Evolutionary conservation across 345 rosid species (phyloP), one percentile per base, ranked within the genome.

Genomic region (Arabis hirsuta): DNA sequence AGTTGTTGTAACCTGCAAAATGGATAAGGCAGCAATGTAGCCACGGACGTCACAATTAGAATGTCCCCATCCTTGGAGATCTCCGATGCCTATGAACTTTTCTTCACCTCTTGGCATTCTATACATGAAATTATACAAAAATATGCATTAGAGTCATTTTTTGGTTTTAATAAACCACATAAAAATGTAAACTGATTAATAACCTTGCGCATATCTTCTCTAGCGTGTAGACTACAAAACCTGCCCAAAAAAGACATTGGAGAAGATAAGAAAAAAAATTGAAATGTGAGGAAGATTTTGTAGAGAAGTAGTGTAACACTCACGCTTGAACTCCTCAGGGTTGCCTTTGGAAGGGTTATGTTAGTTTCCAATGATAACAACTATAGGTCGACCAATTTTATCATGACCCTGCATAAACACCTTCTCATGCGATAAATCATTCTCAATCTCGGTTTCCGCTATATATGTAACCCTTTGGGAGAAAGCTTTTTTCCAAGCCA

Each of bases 11-110:
- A 89, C 98, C 98, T 94, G 99, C 80, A 94, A 73, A 65, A 78
- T 88, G 6, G 95, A 81, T 20, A 91, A 81, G 48, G 87, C 76
- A 27, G 90, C 91, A 22, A 95, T 0, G 62, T 89, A 87, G 51
- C 93, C 97, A 6, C 90, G 89, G 68, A 89, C 58, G 62, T 95
- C 97, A 19, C 96, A 82, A 53, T 80, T 82, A 1, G 91, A 64
- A 72, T 91, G 89, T 72, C 96, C 97, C 98, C 98, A 91, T 47
- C 91, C 97, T 78, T 84, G 74, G 7, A 94, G 86, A 88, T 91
- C 98, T 43, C 60, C 96, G 16, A 91, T 85, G 32, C 67, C 24
- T 62, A 82, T 65, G 69, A 89, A 91, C 64, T 88, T 91, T 68
- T 94, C 97, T 83, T 88, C 71, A 54, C 96, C 97, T 63, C 62